phyloP scores from a whole-genome alignment of 148 eudicot genomes.

The Chenopodium formosanum region DNA sequence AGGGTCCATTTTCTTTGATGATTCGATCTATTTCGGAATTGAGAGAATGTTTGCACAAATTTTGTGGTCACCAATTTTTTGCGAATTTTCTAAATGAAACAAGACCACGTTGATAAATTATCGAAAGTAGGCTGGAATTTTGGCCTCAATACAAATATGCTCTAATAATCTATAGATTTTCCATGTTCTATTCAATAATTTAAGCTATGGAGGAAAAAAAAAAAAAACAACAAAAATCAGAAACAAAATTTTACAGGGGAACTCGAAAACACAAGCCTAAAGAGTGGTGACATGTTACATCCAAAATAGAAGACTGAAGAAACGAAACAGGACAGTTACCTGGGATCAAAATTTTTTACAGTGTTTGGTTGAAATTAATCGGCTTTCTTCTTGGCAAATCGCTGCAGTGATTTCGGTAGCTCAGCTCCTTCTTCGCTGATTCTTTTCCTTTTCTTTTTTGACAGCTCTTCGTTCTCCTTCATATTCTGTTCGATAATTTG shows the following conservation, averaged over 20 bases:
- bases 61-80: constrained; percentile 13
- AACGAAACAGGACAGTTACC: background rate
- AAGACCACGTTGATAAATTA: constrained; percentile 15
- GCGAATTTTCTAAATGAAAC: constrained; percentile 4
- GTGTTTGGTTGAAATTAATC: background rate
- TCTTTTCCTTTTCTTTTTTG: constrained; percentile 50
- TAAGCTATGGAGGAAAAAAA: background rate
- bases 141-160: constrained; percentile 10
- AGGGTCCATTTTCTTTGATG: background rate
- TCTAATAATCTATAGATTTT: background rate
- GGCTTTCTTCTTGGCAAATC: constrained; percentile 55
- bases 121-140: constrained; percentile 22
- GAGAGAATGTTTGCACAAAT: background rate
- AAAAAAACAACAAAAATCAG: constrained; percentile 7
- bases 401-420: constrained; percentile 66
- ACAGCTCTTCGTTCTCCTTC: constrained; percentile 37
- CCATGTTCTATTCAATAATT: constrained; percentile 17
- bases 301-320: background rate
- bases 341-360: background rate
- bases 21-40: constrained; percentile 2
- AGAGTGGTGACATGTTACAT: constrained; percentile 2
- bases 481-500: constrained; percentile 54
- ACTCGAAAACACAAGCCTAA: background rate
- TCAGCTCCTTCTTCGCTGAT: constrained; percentile 30
- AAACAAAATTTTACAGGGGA: constrained; percentile 12